phyloP scores from a whole-genome alignment of 2,329 filamentous ascomycete species.

The Phyllosticta paracitricarpa region DNA sequence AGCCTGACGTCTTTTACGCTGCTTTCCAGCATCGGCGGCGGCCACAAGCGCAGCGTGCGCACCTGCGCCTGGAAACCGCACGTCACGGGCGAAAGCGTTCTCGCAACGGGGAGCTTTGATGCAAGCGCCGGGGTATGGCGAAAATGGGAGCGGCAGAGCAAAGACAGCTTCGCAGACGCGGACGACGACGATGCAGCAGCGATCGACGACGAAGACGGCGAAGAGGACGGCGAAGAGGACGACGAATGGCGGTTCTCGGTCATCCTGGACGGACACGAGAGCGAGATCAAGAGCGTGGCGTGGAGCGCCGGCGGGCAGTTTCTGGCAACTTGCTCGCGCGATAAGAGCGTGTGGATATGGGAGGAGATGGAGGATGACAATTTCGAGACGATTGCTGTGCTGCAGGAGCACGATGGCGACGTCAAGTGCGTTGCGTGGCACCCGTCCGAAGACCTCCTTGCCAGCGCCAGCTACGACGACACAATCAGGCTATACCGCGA shows the following conservation, averaged over 20 bases:
- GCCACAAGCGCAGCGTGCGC: slow-evolving; percentile 85
- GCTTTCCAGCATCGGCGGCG: slow-evolving; percentile 71
- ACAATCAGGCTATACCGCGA: slow-evolving; percentile 82
- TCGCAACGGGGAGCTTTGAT: slow-evolving; percentile 91
- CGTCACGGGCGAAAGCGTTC: slow-evolving; percentile 47
- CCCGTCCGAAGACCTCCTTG: slow-evolving; percentile 66
- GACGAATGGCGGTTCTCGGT: slow-evolving; percentile 82
- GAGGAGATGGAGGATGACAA: slow-evolving; percentile 93
- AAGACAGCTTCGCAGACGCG: background rate
- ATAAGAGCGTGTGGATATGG: slow-evolving; percentile 98
- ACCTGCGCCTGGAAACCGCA: slow-evolving; percentile 79
- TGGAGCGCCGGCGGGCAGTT: slow-evolving; percentile 67
- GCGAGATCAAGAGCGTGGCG: slow-evolving; percentile 73
- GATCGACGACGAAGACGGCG: slow-evolving; percentile 24
- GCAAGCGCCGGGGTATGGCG: slow-evolving; percentile 65
- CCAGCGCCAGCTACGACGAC: slow-evolving; percentile 89
- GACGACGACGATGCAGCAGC: slow-evolving; percentile 25
- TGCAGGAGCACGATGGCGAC: slow-evolving; percentile 90
- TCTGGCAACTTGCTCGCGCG: slow-evolving; percentile 80
- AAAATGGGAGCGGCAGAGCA: slow-evolving; percentile 49
- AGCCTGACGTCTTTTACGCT: slow-evolving; percentile 71
- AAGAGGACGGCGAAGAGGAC: slow-evolving; percentile 27
- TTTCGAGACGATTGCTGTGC: slow-evolving; percentile 90
- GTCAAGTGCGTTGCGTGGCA: slow-evolving; percentile 94
- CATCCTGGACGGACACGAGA: slow-evolving; percentile 89